These are phyloP conservation scores for Dictyostelium purpureum DNA, from an alignment of 78 protist species.

Conservation along the genomic window DNA sequence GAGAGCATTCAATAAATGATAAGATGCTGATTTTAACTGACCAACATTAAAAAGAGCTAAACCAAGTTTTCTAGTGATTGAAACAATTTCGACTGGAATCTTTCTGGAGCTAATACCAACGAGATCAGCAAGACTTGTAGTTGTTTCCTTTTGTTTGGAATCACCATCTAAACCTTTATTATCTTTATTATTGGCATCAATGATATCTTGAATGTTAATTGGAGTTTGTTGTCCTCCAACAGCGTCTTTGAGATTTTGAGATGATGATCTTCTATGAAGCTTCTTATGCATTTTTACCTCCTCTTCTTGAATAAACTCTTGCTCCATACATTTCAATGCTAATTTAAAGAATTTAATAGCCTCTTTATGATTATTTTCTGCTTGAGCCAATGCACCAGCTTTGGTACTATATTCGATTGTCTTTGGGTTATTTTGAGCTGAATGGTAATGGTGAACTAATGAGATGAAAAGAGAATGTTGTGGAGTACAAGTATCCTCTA, in stretches of 20 bases:
- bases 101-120: not conserved
- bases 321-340: slow-evolving; percentile 61
- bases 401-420: slow-evolving; percentile 63
- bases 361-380: slow-evolving; percentile 60
- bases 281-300: not conserved
- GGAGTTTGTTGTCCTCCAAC: not conserved
- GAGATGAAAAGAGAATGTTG: slow-evolving; percentile 40
- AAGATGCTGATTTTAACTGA: not conserved
- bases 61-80: slow-evolving; percentile 61
- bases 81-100: slow-evolving; percentile 29
- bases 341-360: slow-evolving; percentile 66
- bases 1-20: slow-evolving; percentile 34
- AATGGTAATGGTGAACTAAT: slow-evolving; percentile 70
- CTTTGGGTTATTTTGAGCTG: slow-evolving; percentile 63
- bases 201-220: not conserved
- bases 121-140: not conserved
- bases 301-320: not conserved
- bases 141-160: not conserved
- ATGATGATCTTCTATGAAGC: slow-evolving; percentile 14
- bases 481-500: slow-evolving; percentile 26
- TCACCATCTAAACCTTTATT: not conserved
- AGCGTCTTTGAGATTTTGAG: slow-evolving; percentile 11
- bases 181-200: not conserved
- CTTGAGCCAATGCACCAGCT: slow-evolving; percentile 56
- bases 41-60: slow-evolving; percentile 55